phyloP scores from a whole-genome alignment of 2,329 filamentous ascomycete genomes.

The Aspergillus latus region DNA sequence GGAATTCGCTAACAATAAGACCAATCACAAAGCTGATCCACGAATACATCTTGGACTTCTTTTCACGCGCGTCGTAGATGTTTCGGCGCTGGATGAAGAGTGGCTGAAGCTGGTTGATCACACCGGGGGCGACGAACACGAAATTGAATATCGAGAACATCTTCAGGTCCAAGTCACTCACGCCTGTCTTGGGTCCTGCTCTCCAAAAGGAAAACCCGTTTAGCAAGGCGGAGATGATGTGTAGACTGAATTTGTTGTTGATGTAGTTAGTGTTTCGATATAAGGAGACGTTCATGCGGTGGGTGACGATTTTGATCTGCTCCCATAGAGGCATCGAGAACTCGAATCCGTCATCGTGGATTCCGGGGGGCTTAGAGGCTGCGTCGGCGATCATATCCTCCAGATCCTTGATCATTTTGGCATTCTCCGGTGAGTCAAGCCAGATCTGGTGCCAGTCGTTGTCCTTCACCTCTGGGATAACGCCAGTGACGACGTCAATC shows the following conservation, averaged over 20 bases:
- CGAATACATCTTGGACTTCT: slow-evolving; percentile 70
- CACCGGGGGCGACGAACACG: slow-evolving; percentile 53
- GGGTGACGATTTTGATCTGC: slow-evolving; percentile 65
- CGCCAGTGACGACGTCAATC: slow-evolving; percentile 51
- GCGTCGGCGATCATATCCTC: slow-evolving; percentile 57
- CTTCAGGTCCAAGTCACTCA: slow-evolving; percentile 68
- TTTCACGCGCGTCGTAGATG: slow-evolving; percentile 66
- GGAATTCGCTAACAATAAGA: slow-evolving; percentile 68
- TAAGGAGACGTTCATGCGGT: slow-evolving; percentile 64
- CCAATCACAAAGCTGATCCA: slow-evolving; percentile 73
- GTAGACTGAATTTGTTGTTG: slow-evolving; percentile 62
- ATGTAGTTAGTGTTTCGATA: slow-evolving; percentile 68
- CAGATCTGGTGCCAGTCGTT: slow-evolving; percentile 71
- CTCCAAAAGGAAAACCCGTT: slow-evolving; percentile 64
- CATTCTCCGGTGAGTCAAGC: slow-evolving; percentile 62
- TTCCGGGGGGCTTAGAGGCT: slow-evolving; percentile 44
- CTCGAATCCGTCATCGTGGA: slow-evolving; percentile 50
- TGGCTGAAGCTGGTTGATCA: slow-evolving; percentile 56
- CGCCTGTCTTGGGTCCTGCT: slow-evolving; percentile 55
- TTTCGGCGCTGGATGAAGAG: slow-evolving; percentile 68
- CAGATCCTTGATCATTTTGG: slow-evolving; percentile 61
- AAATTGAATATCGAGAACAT: slow-evolving; percentile 68
- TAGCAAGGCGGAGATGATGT: slow-evolving; percentile 52
- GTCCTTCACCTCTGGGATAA: slow-evolving; percentile 47
- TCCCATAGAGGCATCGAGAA: slow-evolving; percentile 64